Base-by-base conservation (phyloP, 2,329 filamentous ascomycete genomes). In the Atkinsonella hypoxylon region DNA sequence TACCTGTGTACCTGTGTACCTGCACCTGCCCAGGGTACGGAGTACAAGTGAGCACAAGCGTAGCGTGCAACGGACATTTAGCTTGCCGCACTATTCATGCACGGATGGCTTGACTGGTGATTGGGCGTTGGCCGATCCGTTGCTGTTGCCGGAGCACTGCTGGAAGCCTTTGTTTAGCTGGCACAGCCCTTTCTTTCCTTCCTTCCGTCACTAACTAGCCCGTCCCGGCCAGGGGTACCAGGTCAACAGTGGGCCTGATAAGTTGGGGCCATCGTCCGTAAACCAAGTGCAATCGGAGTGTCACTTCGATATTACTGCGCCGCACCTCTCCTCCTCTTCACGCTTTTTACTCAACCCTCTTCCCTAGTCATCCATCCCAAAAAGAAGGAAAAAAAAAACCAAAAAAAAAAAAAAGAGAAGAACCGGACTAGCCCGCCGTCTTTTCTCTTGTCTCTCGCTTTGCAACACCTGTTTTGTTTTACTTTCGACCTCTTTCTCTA, bases 361-460 rank as follows among this genome's bases (percentile, higher is more conserved):
- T 40, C 48, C 48, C 48, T 50, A 30, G 46, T 50, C 43, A 45
- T 45, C 40, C 10, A 3, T 10, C 31, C 30, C 1, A 49, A 22
- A 22, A 44, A 50, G 41, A 43, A 48, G 34, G 18, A 42, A 36
- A 40, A 10, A 18, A 11, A 40, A 17, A 18, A 3, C 6, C 6
- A 26, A 26, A 5, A 26, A 26, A 26, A 5, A 26, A 26, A 41
- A 12, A 20, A 18, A 34, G 31, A 45, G n/a, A 32, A 31, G 42
- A 45, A 26, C 17, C 12, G 7, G 30, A 26, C 42, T 26, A 26
- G 26, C 15, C 13, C 18, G 32, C 43, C 53, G 20, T 44, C 45
- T 22, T 31, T 45, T 65, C 56, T 30, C 51, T 42, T 47, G 18
- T 55, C 57, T 45, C 56, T 62, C 52, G 56, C 55, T 53, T 36